Evolutionary conservation across 257 asterid genomes (phyloP), one percentile per base, ranked within the genome.

Genomic region (Solanum verrucosum): DNA sequence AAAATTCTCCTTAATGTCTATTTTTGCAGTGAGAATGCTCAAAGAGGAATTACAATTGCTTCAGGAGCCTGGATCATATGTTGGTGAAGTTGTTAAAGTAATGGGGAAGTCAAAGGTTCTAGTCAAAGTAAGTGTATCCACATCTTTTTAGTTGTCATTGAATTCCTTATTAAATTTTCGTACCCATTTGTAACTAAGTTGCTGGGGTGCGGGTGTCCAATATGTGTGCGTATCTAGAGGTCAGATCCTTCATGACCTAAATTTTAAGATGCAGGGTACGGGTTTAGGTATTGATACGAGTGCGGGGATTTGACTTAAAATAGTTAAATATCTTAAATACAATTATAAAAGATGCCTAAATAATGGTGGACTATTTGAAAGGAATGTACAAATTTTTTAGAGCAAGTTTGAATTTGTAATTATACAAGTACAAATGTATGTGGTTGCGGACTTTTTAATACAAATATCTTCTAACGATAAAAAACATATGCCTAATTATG

Each of bases 51-150:
- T 97, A 90, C 98, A 97, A 88, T 93, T 97, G 87, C 98, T 97
- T 91, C 98, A 96, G 93, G 98, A 97, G 90, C 98, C 99, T 83
- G 99, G 98, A 83, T 97, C 98, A 23, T 96, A 94, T 91, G 99
- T 97, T 40, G 98, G 98, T 9, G 98, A 96, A 94, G 98, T 96
- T 92, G 98, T 96, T 87, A 96, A 96, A 92, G 98, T 96, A 35
- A 95, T 96, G 99, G 99, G 98, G 87, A 95, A 96, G 89, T 95
- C 98, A 11, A 95, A 96, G 93, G 98, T 96, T 87, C 93, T 96
- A 71, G 99, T 96, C 44, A 96, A 96, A 94, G 99, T 95, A 34
- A 87, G 97, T 90, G 65, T 18, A 27, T 18, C 75, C 35, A 68
- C 49, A 35, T n/a, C 27, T 85, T 67, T 9, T 85, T 25, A 38